Evolutionary conservation across 129 eudicot species (phyloP), one percentile per base, ranked within the genome.

Genomic region (Flaveria linearis): DNA sequence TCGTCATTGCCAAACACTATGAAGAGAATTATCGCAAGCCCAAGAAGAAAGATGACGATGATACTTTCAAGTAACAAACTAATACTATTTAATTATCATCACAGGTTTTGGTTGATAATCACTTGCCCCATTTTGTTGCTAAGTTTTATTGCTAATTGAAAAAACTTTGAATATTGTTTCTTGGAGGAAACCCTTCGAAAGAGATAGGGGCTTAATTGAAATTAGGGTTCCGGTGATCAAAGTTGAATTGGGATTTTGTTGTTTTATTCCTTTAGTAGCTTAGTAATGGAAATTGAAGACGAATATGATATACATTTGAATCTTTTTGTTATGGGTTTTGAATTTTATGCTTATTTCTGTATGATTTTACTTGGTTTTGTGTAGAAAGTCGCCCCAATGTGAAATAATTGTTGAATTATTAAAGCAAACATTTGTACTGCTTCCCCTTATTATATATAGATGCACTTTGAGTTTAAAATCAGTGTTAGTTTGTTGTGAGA

Each of bases 21-120:
- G 85, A 82, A 68, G 63, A 82, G 45, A 82, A 66, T 65, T 82
- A 82, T 72, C 85, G 85, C 17, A 82, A 82, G 56, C 75, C 82
- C 36, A 77, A 82, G 9, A 17, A 61, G 67, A 61, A 61, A 61
- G 67, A 61, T 17, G 42, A 61, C 67, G 67, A 61, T 13, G 67
- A 61, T 58, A 16, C 33, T 58, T 58, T 58, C 65, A 58, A 58
- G 65, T 61, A 61, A 25, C 41, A 36, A 36, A 36, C 7, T 36
- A 36, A 36, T 36, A 36, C 41, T 60, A 25, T 12, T 33, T 43
- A 43, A 7, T 43, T 43, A 0, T 43, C 7, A 23, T 25, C 63
- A 7, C 63, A 56, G 67, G n/a, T 60, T 60, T 58, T 58, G 65
- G 23, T 22, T 22, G 25, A 52, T 52, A 52, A n/a, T 6, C 57